Percentiles rank a stretch among this genome's conserved stretches.
These are phyloP conservation scores for Aspergillus brunneoviolaceus DNA, from an alignment of 2,329 filamentous ascomycete genomes.

Conservation along the genomic window DNA sequence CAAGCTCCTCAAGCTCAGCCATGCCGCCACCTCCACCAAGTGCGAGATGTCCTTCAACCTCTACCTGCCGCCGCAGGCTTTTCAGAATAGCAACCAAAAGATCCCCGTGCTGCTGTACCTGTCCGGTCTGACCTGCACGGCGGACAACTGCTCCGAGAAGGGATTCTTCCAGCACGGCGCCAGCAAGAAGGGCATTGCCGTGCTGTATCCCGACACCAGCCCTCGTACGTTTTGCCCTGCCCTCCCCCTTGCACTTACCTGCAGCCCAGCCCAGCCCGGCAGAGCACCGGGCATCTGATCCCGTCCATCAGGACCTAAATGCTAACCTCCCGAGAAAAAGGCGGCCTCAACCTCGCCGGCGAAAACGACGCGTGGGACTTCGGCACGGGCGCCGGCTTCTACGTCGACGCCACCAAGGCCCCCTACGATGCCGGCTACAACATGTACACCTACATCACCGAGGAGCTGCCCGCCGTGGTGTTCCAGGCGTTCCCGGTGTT, in stretches of 20 bases:
- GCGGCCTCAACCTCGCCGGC: slow-evolving; percentile 73
- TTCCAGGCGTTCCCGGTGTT: slow-evolving; percentile 71
- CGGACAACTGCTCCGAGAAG: slow-evolving; percentile 72
- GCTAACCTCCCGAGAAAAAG: slow-evolving; percentile 36
- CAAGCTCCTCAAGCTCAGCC: slow-evolving; percentile 89
- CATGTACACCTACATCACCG: slow-evolving; percentile 92
- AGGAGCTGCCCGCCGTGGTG: slow-evolving; percentile 77
- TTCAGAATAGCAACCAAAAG: slow-evolving; percentile 53
- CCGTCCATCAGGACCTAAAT: no score
- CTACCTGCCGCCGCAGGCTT: slow-evolving; percentile 76
- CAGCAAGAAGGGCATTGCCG: slow-evolving; percentile 76
- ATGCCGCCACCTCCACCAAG: slow-evolving; percentile 73
- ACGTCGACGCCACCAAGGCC: slow-evolving; percentile 76
- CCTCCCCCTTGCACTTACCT: no score
- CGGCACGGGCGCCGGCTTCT: slow-evolving; percentile 88
- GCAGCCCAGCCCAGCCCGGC: no score
- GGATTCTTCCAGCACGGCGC: slow-evolving; percentile 91
- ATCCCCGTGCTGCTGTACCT: slow-evolving; percentile 90
- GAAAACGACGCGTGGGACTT: slow-evolving; percentile 92
- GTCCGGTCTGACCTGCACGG: slow-evolving; percentile 90
- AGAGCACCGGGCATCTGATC: no score
- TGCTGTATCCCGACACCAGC: slow-evolving; percentile 93
- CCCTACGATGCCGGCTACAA: slow-evolving; percentile 79
- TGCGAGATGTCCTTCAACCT: slow-evolving; percentile 93
- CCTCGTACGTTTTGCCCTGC: slow-evolving; percentile 59